Evolutionary conservation across 2,329 filamentous ascomycete genomes (phyloP).

Genomic region (Nothophoma quercina): DNA sequence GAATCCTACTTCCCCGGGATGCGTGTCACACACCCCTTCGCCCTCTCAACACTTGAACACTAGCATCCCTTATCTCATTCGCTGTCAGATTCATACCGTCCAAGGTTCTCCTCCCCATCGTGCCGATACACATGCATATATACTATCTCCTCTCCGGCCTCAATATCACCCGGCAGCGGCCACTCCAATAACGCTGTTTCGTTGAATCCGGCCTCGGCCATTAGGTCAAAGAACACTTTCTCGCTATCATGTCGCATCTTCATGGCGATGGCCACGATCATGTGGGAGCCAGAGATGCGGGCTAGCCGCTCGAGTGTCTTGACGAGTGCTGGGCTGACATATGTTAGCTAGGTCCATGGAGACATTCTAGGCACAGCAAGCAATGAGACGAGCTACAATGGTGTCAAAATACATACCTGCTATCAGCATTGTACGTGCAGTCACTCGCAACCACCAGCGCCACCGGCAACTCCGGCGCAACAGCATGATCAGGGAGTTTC

Average conservation of each 20-base stretch:
- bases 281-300: slow-evolving; percentile 54
- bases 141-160: slow-evolving; percentile 35
- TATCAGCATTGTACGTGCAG: slow-evolving; percentile 77
- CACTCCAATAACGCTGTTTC: slow-evolving; percentile 21
- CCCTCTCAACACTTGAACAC: too few relatives aligned
- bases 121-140: slow-evolving; percentile 31
- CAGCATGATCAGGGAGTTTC: slow-evolving; percentile 49
- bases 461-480: slow-evolving; percentile 56
- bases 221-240: slow-evolving; percentile 68
- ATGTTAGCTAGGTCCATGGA: too few relatives aligned
- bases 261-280: slow-evolving; percentile 66
- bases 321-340: slow-evolving; percentile 64
- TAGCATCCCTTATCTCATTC: too few relatives aligned
- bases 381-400: background rate
- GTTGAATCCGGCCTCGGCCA: slow-evolving; percentile 41
- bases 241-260: slow-evolving; percentile 74
- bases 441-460: slow-evolving; percentile 72
- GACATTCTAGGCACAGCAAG: too few relatives aligned
- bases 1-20: too few relatives aligned
- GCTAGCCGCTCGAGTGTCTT: slow-evolving; percentile 61
- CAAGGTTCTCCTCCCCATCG: too few relatives aligned
- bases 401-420: slow-evolving; percentile 42
- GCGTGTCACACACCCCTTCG: too few relatives aligned
- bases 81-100: too few relatives aligned
- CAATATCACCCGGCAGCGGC: slow-evolving; percentile 39